Evolutionary conservation across 805 yeast genomes (phyloP).

Genomic region (Candida yuanshanica): DNA sequence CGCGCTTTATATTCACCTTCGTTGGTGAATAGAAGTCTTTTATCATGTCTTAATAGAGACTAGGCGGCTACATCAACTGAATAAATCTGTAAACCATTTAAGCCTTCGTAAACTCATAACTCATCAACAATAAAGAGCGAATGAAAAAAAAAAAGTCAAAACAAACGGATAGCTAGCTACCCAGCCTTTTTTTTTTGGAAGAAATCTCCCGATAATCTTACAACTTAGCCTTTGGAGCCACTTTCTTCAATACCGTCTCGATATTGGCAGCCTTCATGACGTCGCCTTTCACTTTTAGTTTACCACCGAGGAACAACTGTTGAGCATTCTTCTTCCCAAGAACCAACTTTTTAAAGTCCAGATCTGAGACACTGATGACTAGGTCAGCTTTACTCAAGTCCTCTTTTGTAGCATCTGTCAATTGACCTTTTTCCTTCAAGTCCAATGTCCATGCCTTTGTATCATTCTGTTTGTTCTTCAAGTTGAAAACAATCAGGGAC

Average conservation of each 20-base stretch:
- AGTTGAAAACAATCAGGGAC: conserved; percentile 59
- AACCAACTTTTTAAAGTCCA: conserved; percentile 65
- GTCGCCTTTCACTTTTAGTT: conserved; percentile 82
- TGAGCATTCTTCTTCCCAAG: conserved; percentile 81
- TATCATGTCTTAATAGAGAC: too few relatives aligned
- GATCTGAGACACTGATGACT: conserved; percentile 57
- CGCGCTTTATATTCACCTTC: too few relatives aligned
- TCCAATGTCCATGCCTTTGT: conserved; percentile 63
- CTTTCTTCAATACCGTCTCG: conserved; percentile 59
- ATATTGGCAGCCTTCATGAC: conserved; percentile 84
- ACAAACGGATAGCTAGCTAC: too few relatives aligned
- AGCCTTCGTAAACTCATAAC: too few relatives aligned
- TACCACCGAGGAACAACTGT: conserved; percentile 77
- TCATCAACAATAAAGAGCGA: too few relatives aligned
- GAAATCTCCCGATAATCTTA: too few relatives aligned
- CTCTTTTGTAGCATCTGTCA: conserved; percentile 34
- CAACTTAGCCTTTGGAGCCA: conserved; percentile 41
- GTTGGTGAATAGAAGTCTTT: too few relatives aligned
- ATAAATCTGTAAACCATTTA: too few relatives aligned
- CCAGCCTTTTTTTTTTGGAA: too few relatives aligned
- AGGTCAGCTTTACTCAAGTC: conserved; percentile 52
- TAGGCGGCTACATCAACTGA: too few relatives aligned
- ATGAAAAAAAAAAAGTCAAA: too few relatives aligned
- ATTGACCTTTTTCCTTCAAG: conserved; percentile 51
- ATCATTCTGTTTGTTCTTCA: conserved; percentile 51